Evolutionary conservation across 208 protist genomes (phyloP).

Genomic region (Acanthamoeba healyi): DNA sequence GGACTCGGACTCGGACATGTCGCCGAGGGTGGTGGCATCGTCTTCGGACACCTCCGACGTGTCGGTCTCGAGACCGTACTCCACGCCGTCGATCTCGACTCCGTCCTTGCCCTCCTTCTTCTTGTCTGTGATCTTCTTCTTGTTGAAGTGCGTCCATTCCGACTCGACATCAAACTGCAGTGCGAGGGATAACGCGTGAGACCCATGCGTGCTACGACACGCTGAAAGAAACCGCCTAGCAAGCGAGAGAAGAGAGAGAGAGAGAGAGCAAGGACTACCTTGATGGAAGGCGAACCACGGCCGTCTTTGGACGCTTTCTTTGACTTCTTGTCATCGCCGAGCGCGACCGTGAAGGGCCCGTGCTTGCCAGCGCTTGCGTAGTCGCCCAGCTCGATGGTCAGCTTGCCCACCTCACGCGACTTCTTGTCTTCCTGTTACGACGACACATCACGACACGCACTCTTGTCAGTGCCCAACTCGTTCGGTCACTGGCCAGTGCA

Average conservation of each 20-base stretch:
- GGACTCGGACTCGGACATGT: conserved; percentile 17
- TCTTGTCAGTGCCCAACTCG: too few relatives aligned
- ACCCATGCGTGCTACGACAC: too few relatives aligned
- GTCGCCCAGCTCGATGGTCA: conserved; percentile 10
- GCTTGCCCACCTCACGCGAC: background rate
- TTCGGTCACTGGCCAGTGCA: too few relatives aligned
- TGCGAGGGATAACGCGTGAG: too few relatives aligned
- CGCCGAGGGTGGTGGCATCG: conserved; percentile 17
- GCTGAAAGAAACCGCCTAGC: too few relatives aligned
- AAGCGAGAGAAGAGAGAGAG: too few relatives aligned
- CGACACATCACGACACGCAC: background rate
- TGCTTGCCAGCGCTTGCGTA: background rate
- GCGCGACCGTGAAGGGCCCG: background rate
- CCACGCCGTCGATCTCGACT: conserved; percentile 44
- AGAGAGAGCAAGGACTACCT: background rate
- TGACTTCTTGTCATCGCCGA: background rate
- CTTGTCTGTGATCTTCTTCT: conserved; percentile 54
- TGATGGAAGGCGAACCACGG: background rate
- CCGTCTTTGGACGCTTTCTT: conserved; percentile 1
- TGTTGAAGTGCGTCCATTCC: conserved; percentile 56
- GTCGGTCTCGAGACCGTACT: conserved; percentile 28
- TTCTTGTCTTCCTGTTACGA: background rate
- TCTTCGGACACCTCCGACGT: background rate
- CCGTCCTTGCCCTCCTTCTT: conserved; percentile 19
- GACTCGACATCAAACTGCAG: conserved; percentile 4